Percentiles rank a stretch among this genome's conserved stretches.
Conservation (phyloP, 441 rosid species). For the Isatis lusitanica region DNA sequence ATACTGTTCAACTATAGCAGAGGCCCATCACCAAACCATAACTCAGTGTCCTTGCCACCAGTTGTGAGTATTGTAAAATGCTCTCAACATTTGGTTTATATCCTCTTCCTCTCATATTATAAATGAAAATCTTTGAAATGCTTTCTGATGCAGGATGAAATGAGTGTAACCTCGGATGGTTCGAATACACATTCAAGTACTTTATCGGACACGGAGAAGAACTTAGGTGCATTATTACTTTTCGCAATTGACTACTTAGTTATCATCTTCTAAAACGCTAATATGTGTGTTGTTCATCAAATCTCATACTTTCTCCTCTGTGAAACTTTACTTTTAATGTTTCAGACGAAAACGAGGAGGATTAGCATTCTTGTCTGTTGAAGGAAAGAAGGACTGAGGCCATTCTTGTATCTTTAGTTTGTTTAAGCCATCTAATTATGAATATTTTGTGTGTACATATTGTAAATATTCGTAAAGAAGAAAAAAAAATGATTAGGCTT, state of each 20-base stretch:
- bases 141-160: conserved; percentile 48
- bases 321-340: not conserved
- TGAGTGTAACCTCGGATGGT: conserved; percentile 44
- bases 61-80: conserved; percentile 36
- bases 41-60: conserved; percentile 38
- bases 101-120: not conserved
- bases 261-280: conserved; percentile 4
- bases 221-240: conserved; percentile 28
- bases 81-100: not conserved
- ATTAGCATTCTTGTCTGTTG: conserved; percentile 10
- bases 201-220: conserved; percentile 31
- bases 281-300: conserved; percentile 5
- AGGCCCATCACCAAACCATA: conserved; percentile 38
- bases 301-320: conserved; percentile 8
- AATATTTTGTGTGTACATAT: conserved; percentile 1
- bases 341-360: conserved; percentile 33
- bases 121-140: conserved; percentile 1
- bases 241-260: not conserved
- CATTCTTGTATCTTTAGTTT: conserved; percentile 12
- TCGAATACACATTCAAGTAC: conserved; percentile 39
- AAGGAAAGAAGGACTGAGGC: conserved; percentile 8
- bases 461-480: conserved; percentile 1
- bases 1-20: conserved; percentile 33
- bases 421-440: not conserved
- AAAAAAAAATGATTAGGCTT: not conserved